Evolutionary conservation across 2,329 filamentous ascomycete genomes (phyloP), one percentile per base, ranked within the genome.

Genomic region (Talaromyces sp.): DNA sequence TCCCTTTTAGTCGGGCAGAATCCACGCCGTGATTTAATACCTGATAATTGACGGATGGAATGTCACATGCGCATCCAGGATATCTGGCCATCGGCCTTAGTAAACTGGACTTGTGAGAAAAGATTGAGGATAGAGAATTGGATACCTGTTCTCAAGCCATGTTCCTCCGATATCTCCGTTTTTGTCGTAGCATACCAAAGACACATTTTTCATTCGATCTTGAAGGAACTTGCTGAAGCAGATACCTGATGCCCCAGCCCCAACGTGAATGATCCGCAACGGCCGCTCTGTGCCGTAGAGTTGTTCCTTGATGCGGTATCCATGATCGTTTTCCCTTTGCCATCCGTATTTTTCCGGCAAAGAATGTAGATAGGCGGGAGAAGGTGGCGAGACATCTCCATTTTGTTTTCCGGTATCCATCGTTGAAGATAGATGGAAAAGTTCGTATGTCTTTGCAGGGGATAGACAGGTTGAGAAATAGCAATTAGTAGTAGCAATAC

Each of bases 241-340:
- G 35, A 56, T 56, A 12, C 62, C 62, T 10, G 61, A 57, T 17
- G 61, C 61, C 4, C 62, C 62, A n/a, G 58, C 58, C 5, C 62
- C 62, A n/a, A 62, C 61, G 51, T 63, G 58, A 35, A 64, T 59
- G 52, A 64, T 61, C 11, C 56, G 59, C 43, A 65, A 32, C 21
- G 38, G 32, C 27, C 43, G 38, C 21, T 54, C 29, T 24, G 27
- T 53, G 9, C 46, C 61, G 53, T 32, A 61, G n/a, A 50, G 61
- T 21, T 58, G 58, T 24, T 62, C 61, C 29, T 43, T 21, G 50
- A 61, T 62, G 17, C 48, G 27, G 58, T 62, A 62, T 24, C 61
- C 61, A 54, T 51, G 61, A n/a, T 54, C 61, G 35, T 62, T 61
- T 57, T 57, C 26, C 5, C 19, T 17, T 17, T 21, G 38, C 61